These are phyloP conservation scores for Nicotiana paniculata DNA, from an alignment of 257 asterid species.

Conservation along the genomic window DNA sequence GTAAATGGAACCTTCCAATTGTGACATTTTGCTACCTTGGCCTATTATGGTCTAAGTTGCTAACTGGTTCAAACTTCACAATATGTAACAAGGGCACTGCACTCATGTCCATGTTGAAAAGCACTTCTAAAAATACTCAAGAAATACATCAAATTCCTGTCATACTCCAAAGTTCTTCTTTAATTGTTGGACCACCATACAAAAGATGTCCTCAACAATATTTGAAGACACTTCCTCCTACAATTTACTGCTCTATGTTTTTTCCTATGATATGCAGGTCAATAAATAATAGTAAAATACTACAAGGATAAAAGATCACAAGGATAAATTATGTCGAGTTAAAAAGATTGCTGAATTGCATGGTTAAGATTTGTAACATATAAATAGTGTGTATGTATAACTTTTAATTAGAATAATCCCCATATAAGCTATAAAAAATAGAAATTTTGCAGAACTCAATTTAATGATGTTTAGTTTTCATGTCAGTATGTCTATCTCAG, in stretches of 20 bases:
- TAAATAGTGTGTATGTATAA: neutral
- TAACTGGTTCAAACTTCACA: neutral
- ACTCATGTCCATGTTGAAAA: neutral
- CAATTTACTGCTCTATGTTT: too few species aligned
- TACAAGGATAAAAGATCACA: neutral
- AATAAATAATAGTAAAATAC: neutral
- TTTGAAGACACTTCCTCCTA: neutral
- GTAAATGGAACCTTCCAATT: neutral
- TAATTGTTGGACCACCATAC: too few species aligned
- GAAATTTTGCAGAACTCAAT: neutral
- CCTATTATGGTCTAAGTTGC: neutral
- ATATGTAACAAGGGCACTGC: neutral
- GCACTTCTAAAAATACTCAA: neutral
- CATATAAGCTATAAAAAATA: neutral
- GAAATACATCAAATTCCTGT: neutral
- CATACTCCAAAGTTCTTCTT: neutral
- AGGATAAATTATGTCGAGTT: neutral
- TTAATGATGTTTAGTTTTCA: neutral
- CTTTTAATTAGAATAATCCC: neutral
- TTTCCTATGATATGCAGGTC: neutral
- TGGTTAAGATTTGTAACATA: neutral
- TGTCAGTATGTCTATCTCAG: neutral
- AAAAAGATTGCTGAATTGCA: neutral
- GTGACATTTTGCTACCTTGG: neutral
- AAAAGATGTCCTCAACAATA: neutral